These are phyloP conservation scores for Ceratocystis cubensis DNA, from an alignment of 2,329 filamentous ascomycete genomes.

Conservation along the genomic window DNA sequence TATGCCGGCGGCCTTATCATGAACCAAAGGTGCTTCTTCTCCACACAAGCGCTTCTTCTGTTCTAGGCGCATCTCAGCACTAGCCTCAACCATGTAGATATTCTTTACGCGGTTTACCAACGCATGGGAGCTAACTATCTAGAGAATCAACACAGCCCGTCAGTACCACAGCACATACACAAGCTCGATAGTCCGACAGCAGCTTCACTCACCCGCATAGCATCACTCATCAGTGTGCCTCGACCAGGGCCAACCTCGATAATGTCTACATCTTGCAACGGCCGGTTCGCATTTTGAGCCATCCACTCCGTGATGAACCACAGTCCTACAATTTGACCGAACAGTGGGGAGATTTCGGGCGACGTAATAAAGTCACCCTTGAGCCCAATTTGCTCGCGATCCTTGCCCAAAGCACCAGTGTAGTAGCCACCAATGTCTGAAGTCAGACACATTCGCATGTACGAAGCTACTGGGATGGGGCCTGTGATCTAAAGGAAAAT, in stretches of 20 bases:
- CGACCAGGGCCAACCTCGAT: slow-evolving; percentile 91
- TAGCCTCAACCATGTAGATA: slow-evolving; percentile 95
- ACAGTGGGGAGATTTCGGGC: slow-evolving; percentile 93
- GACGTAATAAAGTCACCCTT: slow-evolving; percentile 95
- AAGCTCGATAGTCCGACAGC: neutral
- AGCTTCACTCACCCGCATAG: slow-evolving; percentile 56
- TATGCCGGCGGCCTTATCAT: slow-evolving; percentile 6
- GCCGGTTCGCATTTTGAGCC: slow-evolving; percentile 53
- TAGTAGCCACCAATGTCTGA: slow-evolving; percentile 88
- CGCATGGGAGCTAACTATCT: slow-evolving; percentile 79
- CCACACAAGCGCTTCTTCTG: slow-evolving; percentile 78
- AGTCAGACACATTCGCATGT: slow-evolving; percentile 97
- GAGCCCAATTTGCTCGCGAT: slow-evolving; percentile 76
- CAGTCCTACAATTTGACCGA: slow-evolving; percentile 84
- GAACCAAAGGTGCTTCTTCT: slow-evolving; percentile 49
- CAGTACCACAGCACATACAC: neutral
- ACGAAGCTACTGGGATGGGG: slow-evolving; percentile 80
- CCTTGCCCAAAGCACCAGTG: slow-evolving; percentile 56
- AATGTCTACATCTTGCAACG: slow-evolving; percentile 58
- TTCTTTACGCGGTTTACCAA: slow-evolving; percentile 64
- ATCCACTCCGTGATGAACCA: slow-evolving; percentile 98
- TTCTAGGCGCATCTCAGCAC: slow-evolving; percentile 57
- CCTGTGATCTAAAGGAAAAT: slow-evolving; percentile 50
- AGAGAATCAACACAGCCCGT: slow-evolving; percentile 2
- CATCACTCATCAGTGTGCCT: slow-evolving; percentile 94